A percentile compares a stretch with the other conserved stretches of the same genome.
Conservation (phyloP, 2,329 filamentous ascomycete species). For the Chaetomiaceae sp. region DNA sequence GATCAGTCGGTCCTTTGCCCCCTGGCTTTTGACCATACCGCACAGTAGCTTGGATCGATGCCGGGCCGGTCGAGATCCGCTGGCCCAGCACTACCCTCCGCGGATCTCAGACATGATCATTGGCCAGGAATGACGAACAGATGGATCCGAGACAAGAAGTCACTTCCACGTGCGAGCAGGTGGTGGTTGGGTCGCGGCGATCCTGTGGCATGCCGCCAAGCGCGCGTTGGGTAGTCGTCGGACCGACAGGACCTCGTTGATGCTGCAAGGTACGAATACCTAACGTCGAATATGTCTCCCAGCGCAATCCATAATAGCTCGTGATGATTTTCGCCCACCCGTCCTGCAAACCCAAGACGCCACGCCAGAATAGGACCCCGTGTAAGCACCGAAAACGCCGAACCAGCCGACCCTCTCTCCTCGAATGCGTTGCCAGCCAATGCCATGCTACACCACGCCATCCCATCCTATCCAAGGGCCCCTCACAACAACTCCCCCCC, state of each 20-base stretch:
- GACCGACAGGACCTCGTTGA: too few species aligned
- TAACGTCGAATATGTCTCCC: too few species aligned
- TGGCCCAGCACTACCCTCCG: too few species aligned
- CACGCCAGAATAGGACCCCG: background rate
- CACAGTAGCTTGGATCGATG: background rate
- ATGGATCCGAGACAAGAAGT: constrained; percentile 6
- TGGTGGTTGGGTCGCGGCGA: background rate
- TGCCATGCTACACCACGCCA: background rate
- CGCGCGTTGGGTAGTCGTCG: too few species aligned
- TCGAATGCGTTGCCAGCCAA: too few species aligned
- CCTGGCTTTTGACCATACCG: background rate
- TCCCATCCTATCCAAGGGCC: background rate
- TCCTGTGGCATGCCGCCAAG: background rate
- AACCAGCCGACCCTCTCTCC: too few species aligned
- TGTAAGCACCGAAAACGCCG: constrained; percentile 9
- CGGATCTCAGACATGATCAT: constrained; percentile 2
- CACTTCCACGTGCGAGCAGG: constrained; percentile 4
- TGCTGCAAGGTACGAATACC: too few species aligned
- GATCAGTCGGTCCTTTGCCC: constrained; percentile 24
- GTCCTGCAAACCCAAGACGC: too few species aligned
- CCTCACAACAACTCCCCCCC: constrained; percentile 6
- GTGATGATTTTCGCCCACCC: background rate
- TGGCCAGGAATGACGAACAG: constrained; percentile 1
- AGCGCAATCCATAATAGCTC: too few species aligned
- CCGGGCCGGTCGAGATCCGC: background rate